Evolutionary conservation across 352 stramenopile genomes (phyloP), one percentile per base, ranked within the genome.

Genomic region (Elongisporangium undulatum): DNA sequence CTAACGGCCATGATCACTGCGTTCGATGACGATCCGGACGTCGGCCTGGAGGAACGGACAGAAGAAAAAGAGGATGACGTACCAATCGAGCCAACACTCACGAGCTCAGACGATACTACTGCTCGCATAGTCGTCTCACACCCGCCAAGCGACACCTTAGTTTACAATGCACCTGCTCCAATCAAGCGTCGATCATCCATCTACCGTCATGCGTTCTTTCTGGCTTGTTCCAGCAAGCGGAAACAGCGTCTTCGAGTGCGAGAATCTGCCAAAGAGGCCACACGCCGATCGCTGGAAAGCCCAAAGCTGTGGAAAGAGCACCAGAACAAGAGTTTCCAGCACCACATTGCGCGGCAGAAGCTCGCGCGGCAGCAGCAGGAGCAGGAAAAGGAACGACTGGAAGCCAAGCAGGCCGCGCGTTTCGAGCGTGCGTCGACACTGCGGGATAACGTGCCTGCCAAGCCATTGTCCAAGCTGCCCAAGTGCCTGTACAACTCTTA

Each of bases 321-420:
- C 51, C 82, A 89, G 50, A 75, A 54, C 58, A 75, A 76, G 53
- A 87, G 76, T 20, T 77, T 87, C 34, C 63, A 78, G 23, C 69
- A 68, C 16, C 82, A 92, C 53, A 82, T 92, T 7, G 66, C 59
- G 20, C 74, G 79, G 2, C 79, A 92, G 67, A 66, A 67, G 2
- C 68, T 74, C 22, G 81, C 82, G 0, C 65, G 77, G 15, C 34
- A 58, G 16, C 59, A 59, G 15, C 24, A 54, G 4, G 39, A 69
- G 20, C 67, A 82, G 26, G 61, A 69, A 19, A 53, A 63, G 38
- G 54, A 66, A 0, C 61, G 69, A 17, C 51, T 60, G 38, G 54
- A 65, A 1, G 51, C 61, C 0, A 53, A 72, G 17, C 41, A 69
- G 20, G 61, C 62, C 5, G 59, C 67, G 19, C 69, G 69, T 10